A percentile compares a stretch with the other conserved stretches of the same genome.
Conservation (phyloP, 495 filamentous ascomycete genomes). For the Tirmania nivea region DNA sequence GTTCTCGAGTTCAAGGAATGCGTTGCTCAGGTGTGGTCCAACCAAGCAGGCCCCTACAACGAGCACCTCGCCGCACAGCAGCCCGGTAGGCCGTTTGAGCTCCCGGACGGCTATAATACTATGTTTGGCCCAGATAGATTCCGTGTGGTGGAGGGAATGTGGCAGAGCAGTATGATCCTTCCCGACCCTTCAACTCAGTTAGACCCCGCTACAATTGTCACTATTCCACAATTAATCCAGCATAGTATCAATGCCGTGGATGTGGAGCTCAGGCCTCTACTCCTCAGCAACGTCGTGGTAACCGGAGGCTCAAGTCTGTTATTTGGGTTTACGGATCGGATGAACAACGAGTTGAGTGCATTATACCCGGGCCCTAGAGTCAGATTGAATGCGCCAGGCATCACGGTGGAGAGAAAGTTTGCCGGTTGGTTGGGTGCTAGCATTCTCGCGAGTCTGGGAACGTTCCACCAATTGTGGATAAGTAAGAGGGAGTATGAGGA, state of each 20-base stretch:
- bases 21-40: constrained; percentile 82
- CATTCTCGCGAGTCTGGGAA: constrained; percentile 85
- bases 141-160: constrained; percentile 65
- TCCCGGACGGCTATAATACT: constrained; percentile 88
- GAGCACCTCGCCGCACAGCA: constrained; percentile 31
- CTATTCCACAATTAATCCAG: constrained; percentile 54
- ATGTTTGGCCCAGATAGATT: constrained; percentile 76
- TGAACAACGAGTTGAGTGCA: constrained; percentile 58
- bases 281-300: constrained; percentile 79
- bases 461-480: constrained; percentile 99
- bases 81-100: constrained; percentile 73
- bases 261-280: constrained; percentile 61
- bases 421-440: constrained; percentile 91
- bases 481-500: constrained; percentile 66
- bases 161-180: constrained; percentile 21
- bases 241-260: constrained; percentile 58
- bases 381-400: constrained; percentile 63
- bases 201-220: constrained; percentile 34
- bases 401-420: constrained; percentile 67
- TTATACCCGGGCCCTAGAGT: constrained; percentile 66
- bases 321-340: constrained; percentile 71
- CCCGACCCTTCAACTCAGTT: constrained; percentile 31
- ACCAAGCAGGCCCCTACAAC: constrained; percentile 40
- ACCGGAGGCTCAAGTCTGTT: constrained; percentile 68
- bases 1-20: constrained; percentile 93